A percentile compares a stretch with the other conserved stretches of the same genome.
These are phyloP conservation scores for Tulasnella sp. DNA, from an alignment of 768 basidiomycete species.

Conservation along the genomic window DNA sequence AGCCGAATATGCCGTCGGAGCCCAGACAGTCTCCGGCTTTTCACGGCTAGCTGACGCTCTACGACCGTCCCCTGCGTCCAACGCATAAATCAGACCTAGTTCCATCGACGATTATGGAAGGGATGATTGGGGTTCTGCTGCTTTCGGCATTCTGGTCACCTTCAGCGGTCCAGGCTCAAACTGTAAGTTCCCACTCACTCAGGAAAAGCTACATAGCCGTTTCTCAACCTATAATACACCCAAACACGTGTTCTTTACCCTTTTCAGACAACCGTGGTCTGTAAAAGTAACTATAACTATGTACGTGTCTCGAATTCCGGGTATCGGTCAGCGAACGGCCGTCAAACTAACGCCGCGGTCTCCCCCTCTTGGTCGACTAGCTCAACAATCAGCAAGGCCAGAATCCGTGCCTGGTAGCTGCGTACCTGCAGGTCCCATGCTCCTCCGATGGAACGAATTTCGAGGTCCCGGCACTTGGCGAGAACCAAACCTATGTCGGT, in stretches of 20 bases:
- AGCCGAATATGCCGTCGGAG: too few relatives aligned
- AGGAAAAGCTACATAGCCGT: too few relatives aligned
- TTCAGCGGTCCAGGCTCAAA: slow-evolving; percentile 23
- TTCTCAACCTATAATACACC: not conserved
- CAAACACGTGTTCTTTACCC: not conserved
- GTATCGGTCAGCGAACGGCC: not conserved
- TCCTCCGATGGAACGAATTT: not conserved
- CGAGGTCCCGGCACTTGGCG: not conserved
- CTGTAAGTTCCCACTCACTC: not conserved
- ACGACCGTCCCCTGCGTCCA: not conserved
- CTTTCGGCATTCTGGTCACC: not conserved
- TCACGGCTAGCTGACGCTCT: not conserved
- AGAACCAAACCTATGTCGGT: not conserved
- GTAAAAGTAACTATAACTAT: not conserved
- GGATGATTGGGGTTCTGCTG: not conserved
- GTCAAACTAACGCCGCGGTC: not conserved
- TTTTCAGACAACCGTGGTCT: not conserved
- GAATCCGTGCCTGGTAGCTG: slow-evolving; percentile 32
- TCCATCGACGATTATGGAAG: not conserved
- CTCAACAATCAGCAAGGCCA: slow-evolving; percentile 7
- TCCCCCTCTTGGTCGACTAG: not conserved
- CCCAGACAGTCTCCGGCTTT: too few relatives aligned
- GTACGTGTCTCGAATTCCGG: not conserved
- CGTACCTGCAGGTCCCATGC: slow-evolving; percentile 27
- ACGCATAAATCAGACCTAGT: not conserved